Evolutionary conservation across 108 stramenopile species (phyloP).

Genomic region (Conticribra guillardii): DNA sequence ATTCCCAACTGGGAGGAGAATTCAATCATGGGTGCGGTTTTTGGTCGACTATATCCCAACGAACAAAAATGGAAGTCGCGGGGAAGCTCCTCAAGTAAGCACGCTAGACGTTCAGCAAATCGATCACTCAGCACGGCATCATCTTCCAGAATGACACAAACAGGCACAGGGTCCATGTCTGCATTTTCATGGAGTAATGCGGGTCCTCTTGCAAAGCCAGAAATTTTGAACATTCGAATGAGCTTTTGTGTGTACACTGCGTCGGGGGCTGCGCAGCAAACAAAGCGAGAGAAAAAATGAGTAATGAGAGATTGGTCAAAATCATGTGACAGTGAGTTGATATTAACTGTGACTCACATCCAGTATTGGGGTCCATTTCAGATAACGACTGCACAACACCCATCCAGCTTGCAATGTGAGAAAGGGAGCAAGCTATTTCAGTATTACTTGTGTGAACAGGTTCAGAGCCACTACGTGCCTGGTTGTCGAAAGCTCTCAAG

Average conservation of each 20-base stretch:
- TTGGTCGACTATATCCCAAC: slow-evolving; percentile 82
- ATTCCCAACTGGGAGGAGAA: slow-evolving; percentile 68
- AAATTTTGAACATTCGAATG: slow-evolving; percentile 52
- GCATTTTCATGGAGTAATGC: slow-evolving; percentile 53
- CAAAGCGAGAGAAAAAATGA: not conserved
- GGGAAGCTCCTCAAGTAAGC: slow-evolving; percentile 73
- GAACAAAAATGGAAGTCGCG: slow-evolving; percentile 90
- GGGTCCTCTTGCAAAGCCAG: slow-evolving; percentile 72
- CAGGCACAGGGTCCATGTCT: slow-evolving; percentile 70
- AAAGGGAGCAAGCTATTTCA: slow-evolving; percentile 77
- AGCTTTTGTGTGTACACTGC: slow-evolving; percentile 21
- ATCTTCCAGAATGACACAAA: slow-evolving; percentile 81
- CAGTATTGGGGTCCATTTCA: no score
- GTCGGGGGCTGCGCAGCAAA: not conserved
- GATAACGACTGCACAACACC: slow-evolving; percentile 45
- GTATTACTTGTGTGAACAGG: slow-evolving; percentile 55
- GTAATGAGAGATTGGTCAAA: no score
- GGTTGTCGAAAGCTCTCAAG: slow-evolving; percentile 71
- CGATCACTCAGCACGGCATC: slow-evolving; percentile 85
- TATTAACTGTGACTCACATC: no score
- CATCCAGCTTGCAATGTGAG: slow-evolving; percentile 76
- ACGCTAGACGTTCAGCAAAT: slow-evolving; percentile 69
- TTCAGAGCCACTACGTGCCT: slow-evolving; percentile 59
- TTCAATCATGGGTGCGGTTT: slow-evolving; percentile 77
- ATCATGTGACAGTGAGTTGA: no score